Evolutionary conservation across 2,329 filamentous ascomycete genomes (phyloP).

Genomic region (Verticillium nonalfalfae): DNA sequence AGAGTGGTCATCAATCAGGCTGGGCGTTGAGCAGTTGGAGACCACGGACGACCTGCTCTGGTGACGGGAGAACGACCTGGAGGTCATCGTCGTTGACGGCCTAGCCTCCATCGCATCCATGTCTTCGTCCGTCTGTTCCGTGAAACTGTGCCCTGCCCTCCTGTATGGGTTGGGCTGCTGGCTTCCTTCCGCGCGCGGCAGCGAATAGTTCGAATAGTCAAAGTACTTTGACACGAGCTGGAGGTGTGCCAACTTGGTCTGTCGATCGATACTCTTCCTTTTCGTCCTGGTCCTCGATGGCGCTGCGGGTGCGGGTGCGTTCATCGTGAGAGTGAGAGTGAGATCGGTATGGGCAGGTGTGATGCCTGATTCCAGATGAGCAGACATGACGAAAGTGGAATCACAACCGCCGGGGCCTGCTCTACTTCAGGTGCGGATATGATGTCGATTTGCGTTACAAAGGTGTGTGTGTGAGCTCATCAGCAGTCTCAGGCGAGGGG

Average conservation of each 20-base stretch:
- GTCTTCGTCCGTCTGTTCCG: background rate
- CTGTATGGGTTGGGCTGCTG: conserved; percentile 8
- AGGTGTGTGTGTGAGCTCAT: conserved; percentile 8
- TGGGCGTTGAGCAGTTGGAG: conserved; percentile 39
- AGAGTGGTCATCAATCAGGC: conserved; percentile 42
- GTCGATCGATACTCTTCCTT: conserved; percentile 23
- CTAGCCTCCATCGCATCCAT: background rate
- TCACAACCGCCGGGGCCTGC: background rate
- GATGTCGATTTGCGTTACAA: conserved; percentile 5
- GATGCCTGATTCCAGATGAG: background rate
- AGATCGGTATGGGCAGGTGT: background rate
- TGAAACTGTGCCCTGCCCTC: conserved; percentile 8
- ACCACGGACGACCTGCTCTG: conserved; percentile 33
- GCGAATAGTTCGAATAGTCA: conserved; percentile 33
- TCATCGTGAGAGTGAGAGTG: background rate
- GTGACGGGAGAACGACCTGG: conserved; percentile 3
- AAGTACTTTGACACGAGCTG: conserved; percentile 32
- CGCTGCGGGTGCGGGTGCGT: background rate
- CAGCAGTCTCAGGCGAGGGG: conserved; percentile 3
- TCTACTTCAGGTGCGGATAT: background rate
- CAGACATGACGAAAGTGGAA: conserved; percentile 5
- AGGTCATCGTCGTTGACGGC: conserved; percentile 6
- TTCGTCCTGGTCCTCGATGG: background rate
- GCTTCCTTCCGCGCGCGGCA: conserved; percentile 22
- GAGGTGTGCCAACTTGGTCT: conserved; percentile 27